phyloP scores from a whole-genome alignment of 2,329 filamentous ascomycete genomes.

The Fusarium torulosum region DNA sequence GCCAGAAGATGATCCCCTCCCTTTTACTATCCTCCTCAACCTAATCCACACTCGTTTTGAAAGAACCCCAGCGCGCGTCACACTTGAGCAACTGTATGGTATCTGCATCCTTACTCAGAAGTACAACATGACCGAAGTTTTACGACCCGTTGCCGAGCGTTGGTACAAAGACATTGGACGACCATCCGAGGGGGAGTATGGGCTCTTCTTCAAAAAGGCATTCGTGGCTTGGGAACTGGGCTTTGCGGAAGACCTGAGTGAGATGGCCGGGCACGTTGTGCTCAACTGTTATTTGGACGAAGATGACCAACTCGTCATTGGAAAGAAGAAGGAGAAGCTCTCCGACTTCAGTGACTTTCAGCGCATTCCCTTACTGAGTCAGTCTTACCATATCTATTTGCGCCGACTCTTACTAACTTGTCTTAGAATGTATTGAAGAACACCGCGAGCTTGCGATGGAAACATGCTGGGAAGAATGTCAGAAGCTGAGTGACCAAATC shows the following conservation, averaged over 20 bases:
- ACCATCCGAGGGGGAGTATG: neutral
- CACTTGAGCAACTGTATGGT: constrained; percentile 15
- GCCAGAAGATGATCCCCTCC: constrained; percentile 8
- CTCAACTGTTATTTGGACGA: constrained; percentile 4
- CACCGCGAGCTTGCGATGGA: constrained; percentile 21
- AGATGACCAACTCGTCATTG: constrained; percentile 15
- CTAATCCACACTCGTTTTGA: constrained; percentile 25
- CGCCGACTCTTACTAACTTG: neutral
- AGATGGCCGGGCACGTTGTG: constrained; percentile 1
- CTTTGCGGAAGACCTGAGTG: constrained; percentile 9
- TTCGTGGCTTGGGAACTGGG: constrained; percentile 38
- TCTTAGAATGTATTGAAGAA: constrained; percentile 21
- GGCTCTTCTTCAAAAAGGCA: neutral
- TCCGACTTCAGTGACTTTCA: constrained; percentile 4
- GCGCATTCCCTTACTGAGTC: constrained; percentile 25
- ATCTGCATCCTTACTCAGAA: constrained; percentile 30
- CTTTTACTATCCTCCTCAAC: constrained; percentile 26
- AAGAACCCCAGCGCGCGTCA: neutral
- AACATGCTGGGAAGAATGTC: constrained; percentile 20
- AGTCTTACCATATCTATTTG: neutral
- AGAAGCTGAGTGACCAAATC: constrained; percentile 11
- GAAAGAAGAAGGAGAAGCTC: neutral
- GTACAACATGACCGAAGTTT: constrained; percentile 30
- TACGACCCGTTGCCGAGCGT: constrained; percentile 31
- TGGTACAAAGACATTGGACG: constrained; percentile 14